Base-by-base conservation (phyloP, 2,329 filamentous ascomycete species). In the Fusarium falciforme region DNA sequence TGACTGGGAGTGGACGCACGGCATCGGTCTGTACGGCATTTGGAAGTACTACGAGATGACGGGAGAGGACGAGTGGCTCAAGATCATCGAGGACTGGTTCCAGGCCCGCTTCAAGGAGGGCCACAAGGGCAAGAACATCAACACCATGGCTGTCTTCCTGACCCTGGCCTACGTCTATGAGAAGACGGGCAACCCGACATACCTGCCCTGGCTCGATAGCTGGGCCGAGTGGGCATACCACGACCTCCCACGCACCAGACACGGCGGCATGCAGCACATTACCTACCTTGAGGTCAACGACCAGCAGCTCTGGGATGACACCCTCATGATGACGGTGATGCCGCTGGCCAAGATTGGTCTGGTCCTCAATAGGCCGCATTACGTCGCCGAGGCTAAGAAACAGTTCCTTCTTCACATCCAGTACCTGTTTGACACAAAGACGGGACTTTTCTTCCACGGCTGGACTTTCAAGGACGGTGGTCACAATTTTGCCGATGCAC, bases 161-260 rank as follows among this genome's bases (percentile, higher is more conserved):
- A 94, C 93, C 0, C 87, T 95, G 1, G 93, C 93, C 1, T 91
- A 91, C 78, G 86, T 95, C n/a, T 95, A 95, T 78, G 93, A 95
- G 82, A 89, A 91, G 80, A 94, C 91, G 0, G 84, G 87, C 10
- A 91, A 94, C 77, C 85, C 87, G 72, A 90, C 88, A 0, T 95
- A 94, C 79, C 84, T 93, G 9, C 92, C 93, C 0, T 95, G 93
- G 93, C 85, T 96, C 7, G 93, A 96, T 77, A 87, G 88, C 55
- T 96, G 93, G 94, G 93, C 90, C 6, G 93, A 95, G 80, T 95
- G 93, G 93, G 92, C 93, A 2, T 94, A 94, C 88, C 86, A 94
- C 80, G 93, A 94, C 60, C 87, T 95, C 31, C 89, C 90, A 14
- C 87, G 93, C 44, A 95, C 93, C 1, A 89, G 88, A 59, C 92